Evolutionary conservation across 352 stramenopile species (phyloP), one percentile per base, ranked within the genome.

Genomic region (Phytophthora agathidicida): DNA sequence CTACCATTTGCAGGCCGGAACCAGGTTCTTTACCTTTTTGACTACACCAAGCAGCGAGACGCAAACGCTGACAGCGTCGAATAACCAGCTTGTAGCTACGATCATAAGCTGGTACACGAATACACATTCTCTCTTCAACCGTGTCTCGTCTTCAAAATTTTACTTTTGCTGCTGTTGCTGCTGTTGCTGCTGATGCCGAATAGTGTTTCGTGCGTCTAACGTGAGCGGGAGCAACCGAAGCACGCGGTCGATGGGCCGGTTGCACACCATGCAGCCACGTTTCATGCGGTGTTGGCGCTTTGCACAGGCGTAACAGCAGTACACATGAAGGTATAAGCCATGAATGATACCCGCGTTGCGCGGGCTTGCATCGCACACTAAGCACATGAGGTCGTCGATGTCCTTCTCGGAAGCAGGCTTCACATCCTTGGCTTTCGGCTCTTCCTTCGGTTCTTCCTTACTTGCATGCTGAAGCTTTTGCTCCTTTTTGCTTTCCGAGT

Each of bases 1-100:
- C 59, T 97, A 19, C 77, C 83, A 1, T 95, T 96, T 60, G 77
- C 80, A 19, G 89, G 89, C 11, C 81, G 85, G 16, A 96, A 96
- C 61, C 83, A 92, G 51, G 87, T 96, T 36, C 49, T 96, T 27
- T 97, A 87, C 41, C 61, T 93, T 30, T 85, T 93, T 33, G 66
- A 86, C 23, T 89, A 89, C 39, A 20, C 56, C 44, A 35, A 70
- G 19, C 35, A 57, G 42, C 31, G 33, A 30, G 10, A 48, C 14
- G 33, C n/a, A 22, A 44, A 42, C 9, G 13, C 16, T 54, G 24
- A 32, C 19, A 31, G 35, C 22, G 19, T 16, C 23, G 8, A 44
- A n/a, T 30, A 41, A 37, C 35, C 16, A 49, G 47, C 32, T 19
- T 32, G 17, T 44, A 61, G 24, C 14, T 42, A 37, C 8, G 30